Percentiles rank a stretch among this genome's conserved stretches.
These are phyloP conservation scores for Trametes elegans DNA, from an alignment of 768 basidiomycete species.

Conservation along the genomic window DNA sequence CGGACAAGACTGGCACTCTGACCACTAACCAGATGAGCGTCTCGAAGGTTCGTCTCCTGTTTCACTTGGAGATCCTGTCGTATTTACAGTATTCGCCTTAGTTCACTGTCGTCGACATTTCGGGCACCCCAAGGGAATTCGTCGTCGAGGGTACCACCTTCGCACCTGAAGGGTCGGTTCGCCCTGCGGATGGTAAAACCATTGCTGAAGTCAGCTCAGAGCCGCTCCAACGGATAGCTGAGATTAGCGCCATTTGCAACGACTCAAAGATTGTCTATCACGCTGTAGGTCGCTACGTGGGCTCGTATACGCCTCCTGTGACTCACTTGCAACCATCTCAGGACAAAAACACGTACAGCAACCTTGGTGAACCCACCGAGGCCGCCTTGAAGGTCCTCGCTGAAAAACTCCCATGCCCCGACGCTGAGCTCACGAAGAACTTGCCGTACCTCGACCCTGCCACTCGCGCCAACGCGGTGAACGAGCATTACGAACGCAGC, in stretches of 20 bases:
- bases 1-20: slow-evolving; percentile 96
- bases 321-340: no score
- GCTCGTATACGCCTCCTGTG: no score
- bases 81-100: slow-evolving; percentile 28
- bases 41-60: slow-evolving; percentile 54
- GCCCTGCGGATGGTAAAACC: slow-evolving; percentile 61
- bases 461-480: slow-evolving; percentile 78
- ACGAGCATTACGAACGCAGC: slow-evolving; percentile 72
- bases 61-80: no score
- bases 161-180: slow-evolving; percentile 78
- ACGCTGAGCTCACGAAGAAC: slow-evolving; percentile 54
- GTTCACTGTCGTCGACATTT: slow-evolving; percentile 73
- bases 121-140: slow-evolving; percentile 59
- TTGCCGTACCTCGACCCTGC: slow-evolving; percentile 54
- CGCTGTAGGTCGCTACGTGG: slow-evolving; percentile 55
- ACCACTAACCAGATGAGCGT: slow-evolving; percentile 99
- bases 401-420: slow-evolving; percentile 86
- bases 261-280: slow-evolving; percentile 90
- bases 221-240: slow-evolving; percentile 80
- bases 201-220: slow-evolving; percentile 59
- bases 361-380: slow-evolving; percentile 96
- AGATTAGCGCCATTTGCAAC: slow-evolving; percentile 93
- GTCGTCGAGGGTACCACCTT: slow-evolving; percentile 91
- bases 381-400: slow-evolving; percentile 93
- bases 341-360: slow-evolving; percentile 78